Evolutionary conservation across 1,284 basidiomycete species (phyloP).

Genomic region (Trichosporon sp.): DNA sequence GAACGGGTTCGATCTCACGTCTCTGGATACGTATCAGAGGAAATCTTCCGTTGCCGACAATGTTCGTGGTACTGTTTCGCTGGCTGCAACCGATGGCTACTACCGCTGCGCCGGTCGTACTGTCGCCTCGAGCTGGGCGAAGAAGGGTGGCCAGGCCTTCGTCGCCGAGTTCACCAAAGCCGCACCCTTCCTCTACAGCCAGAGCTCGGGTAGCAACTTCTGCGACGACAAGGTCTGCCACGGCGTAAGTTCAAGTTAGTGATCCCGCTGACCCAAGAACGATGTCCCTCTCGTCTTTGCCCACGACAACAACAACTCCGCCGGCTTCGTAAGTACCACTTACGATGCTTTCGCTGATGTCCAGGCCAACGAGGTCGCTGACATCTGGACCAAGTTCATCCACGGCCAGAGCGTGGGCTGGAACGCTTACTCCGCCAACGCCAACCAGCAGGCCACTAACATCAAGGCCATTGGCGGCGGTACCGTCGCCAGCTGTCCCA

Average conservation of each 20-base stretch:
- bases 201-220: slow-evolving; percentile 25
- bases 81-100: slow-evolving; percentile 65
- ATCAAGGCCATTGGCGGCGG: slow-evolving; percentile 37
- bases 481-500: slow-evolving; percentile 35
- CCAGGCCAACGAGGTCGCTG: slow-evolving; percentile 26
- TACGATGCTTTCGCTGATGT: background rate
- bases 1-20: background rate
- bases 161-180: slow-evolving; percentile 72
- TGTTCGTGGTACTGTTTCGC: background rate
- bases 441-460: slow-evolving; percentile 1
- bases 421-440: slow-evolving; percentile 23
- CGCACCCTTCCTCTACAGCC: slow-evolving; percentile 68
- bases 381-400: slow-evolving; percentile 46
- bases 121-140: slow-evolving; percentile 68
- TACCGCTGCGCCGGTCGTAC: slow-evolving; percentile 67
- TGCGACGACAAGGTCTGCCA: slow-evolving; percentile 46
- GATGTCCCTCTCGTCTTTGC: slow-evolving; percentile 49
- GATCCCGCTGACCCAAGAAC: slow-evolving; percentile 30
- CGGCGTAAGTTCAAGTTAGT: background rate
- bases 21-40: background rate
- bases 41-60: background rate
- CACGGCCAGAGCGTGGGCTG: slow-evolving; percentile 26
- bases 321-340: slow-evolving; percentile 29
- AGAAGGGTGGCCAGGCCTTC: slow-evolving; percentile 67
- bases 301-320: background rate